Evolutionary conservation across 495 filamentous ascomycete genomes (phyloP).

Genomic region (Sphaerosporella brunnea): DNA sequence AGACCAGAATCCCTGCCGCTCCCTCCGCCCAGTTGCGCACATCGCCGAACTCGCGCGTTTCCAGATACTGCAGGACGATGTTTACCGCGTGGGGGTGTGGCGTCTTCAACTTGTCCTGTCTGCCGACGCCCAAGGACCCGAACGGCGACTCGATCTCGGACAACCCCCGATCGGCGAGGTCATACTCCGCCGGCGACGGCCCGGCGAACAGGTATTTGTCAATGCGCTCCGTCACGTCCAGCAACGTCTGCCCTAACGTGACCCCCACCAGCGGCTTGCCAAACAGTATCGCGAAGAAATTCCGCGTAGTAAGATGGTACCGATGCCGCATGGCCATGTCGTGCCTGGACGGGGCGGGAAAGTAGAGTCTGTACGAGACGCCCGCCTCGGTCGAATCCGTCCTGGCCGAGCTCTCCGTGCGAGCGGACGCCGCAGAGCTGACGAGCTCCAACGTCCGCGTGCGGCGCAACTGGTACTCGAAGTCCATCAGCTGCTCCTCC

Average conservation of each 20-base stretch:
- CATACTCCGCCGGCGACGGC: slow-evolving; percentile 18
- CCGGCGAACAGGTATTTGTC: slow-evolving; percentile 34
- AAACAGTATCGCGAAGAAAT: slow-evolving; percentile 44
- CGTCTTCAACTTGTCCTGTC: not conserved
- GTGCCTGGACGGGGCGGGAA: slow-evolving; percentile 33
- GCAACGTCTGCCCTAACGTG: slow-evolving; percentile 39
- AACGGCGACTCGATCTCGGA: slow-evolving; percentile 20
- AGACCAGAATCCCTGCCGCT: slow-evolving; percentile 45
- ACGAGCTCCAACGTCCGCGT: slow-evolving; percentile 25
- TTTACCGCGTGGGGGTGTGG: slow-evolving; percentile 12
- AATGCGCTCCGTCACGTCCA: slow-evolving; percentile 39
- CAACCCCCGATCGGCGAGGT: slow-evolving; percentile 20
- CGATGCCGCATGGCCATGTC: slow-evolving; percentile 33
- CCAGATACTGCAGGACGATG: slow-evolving; percentile 39
- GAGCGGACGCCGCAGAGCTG: slow-evolving; percentile 21
- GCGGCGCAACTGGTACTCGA: slow-evolving; percentile 24
- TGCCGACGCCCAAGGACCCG: slow-evolving; percentile 14
- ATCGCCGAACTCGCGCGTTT: slow-evolving; percentile 44
- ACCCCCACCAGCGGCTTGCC: slow-evolving; percentile 41
- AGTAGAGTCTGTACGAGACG: slow-evolving; percentile 42
- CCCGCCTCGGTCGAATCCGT: slow-evolving; percentile 31
- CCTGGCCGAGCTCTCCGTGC: slow-evolving; percentile 25
- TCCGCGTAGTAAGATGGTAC: slow-evolving; percentile 43
- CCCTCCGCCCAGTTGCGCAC: slow-evolving; percentile 43
- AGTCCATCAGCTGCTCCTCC: slow-evolving; percentile 23